Evolutionary conservation across 257 asterid genomes (phyloP).

Genomic region (Solanum etuberosum): DNA sequence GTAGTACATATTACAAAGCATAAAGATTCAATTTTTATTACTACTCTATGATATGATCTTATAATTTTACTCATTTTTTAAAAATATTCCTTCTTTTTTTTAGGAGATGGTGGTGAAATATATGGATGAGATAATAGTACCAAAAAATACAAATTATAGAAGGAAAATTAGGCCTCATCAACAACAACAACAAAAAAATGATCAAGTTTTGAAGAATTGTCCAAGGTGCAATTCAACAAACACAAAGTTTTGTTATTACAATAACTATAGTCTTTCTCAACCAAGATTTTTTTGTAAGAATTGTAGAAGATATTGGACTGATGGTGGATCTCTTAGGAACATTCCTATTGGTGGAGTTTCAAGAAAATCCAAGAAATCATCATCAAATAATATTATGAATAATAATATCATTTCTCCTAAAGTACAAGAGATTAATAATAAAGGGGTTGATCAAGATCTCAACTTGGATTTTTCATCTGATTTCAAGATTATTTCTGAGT

Average conservation of each 20-base stretch:
- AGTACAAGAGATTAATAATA: not conserved
- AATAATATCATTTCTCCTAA: not conserved
- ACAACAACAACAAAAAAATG: slow-evolving; percentile 11
- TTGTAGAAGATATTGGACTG: slow-evolving; percentile 16
- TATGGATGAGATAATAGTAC: slow-evolving; percentile 39
- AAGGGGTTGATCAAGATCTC: slow-evolving; percentile 38
- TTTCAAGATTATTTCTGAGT: slow-evolving; percentile 38
- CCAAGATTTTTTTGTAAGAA: slow-evolving; percentile 70
- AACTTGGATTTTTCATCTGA: slow-evolving; percentile 46
- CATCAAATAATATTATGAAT: not conserved
- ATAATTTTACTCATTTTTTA: not conserved
- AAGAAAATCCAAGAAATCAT: slow-evolving; percentile 49
- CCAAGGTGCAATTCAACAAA: slow-evolving; percentile 21
- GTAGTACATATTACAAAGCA: not conserved
- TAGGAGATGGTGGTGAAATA: slow-evolving; percentile 50
- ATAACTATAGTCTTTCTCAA: slow-evolving; percentile 68
- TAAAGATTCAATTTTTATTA: slow-evolving; percentile 8
- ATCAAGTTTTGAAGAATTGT: slow-evolving; percentile 49
- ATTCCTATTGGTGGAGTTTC: slow-evolving; percentile 85
- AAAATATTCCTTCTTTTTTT: not conserved
- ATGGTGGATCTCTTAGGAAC: slow-evolving; percentile 62
- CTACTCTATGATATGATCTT: not conserved
- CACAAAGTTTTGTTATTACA: slow-evolving; percentile 23
- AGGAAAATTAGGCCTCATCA: slow-evolving; percentile 51
- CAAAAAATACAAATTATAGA: slow-evolving; percentile 1